Evolutionary conservation across 768 basidiomycete species (phyloP), one percentile per base, ranked within the genome.

Genomic region (Holtermanniella nyarrowii): DNA sequence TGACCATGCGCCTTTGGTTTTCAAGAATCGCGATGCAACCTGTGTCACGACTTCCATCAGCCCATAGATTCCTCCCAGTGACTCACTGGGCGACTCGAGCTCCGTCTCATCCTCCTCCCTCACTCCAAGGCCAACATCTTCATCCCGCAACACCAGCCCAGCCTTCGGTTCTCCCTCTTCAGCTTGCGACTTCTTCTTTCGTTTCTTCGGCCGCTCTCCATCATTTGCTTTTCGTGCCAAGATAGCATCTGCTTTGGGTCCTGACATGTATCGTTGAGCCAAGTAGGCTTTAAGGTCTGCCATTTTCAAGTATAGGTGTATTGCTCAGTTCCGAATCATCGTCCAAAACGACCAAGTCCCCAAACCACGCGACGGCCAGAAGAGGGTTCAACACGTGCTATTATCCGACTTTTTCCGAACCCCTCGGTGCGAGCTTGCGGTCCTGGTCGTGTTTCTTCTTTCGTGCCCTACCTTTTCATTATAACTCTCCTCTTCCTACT

Each of bases 201-300:
- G 78, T 0, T 65, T 66, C 44, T 60, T 63, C 4, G 60, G 39
- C 1, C 46, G 52, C 12, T 60, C 60, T n/a, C n/a, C n/a, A n/a
- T n/a, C 31, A 18, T 69, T 68, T 75, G 73, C 76, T 0, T 78
- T 70, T 42, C 80, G 80, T 3, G 89, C 76, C 5, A 96, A 77
- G 56, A 97, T 97, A 4, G 88, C 90, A 60, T 96, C 93, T 1
- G 91, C 89, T 64, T 96, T 97, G 0, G 88, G 82, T 0, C 93
- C 93, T 4, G 89, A 83, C 90, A 96, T 93, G 75, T 97, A 97
- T 56, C 68, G 66, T 16, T 41, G 14, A 5, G 69, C 69, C 21
- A 71, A 59, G 54, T 69, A 71, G 11, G 69, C 59, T 50, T 65
- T 62, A 21, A 71, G 54, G 49, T 65, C 64, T 22, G 63, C 57